phyloP scores from a whole-genome alignment of 805 yeast species.

The Pichia cabralensis region DNA sequence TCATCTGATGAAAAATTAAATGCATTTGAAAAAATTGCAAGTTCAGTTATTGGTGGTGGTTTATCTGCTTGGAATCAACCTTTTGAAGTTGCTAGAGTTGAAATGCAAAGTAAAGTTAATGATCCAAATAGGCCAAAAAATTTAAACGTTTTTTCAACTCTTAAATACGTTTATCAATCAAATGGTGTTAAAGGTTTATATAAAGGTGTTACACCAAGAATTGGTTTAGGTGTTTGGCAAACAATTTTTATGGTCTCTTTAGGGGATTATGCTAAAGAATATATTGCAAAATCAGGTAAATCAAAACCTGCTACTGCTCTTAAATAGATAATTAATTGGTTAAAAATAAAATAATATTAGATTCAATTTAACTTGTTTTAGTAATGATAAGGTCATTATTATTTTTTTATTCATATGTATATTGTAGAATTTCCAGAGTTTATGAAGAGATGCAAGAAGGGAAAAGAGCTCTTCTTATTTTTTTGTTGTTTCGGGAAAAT shows the following conservation, averaged over 20 bases:
- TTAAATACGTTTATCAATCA: slow-evolving; percentile 70
- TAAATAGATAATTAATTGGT: slow-evolving; percentile 4
- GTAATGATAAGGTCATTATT: no score
- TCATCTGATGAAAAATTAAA: slow-evolving; percentile 48
- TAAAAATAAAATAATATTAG: no score
- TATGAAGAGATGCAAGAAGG: no score
- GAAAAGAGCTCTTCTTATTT: no score
- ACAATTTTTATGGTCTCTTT: slow-evolving; percentile 97
- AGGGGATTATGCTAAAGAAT: slow-evolving; percentile 84
- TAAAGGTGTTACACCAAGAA: slow-evolving; percentile 95
- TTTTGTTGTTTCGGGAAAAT: no score
- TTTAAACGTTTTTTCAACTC: slow-evolving; percentile 64
- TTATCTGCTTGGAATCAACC: slow-evolving; percentile 99
- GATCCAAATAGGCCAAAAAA: slow-evolving; percentile 96
- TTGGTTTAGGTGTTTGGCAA: slow-evolving; percentile 96
- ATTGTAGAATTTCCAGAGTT: no score
- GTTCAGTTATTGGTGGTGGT: slow-evolving; percentile 93
- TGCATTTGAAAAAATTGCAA: slow-evolving; percentile 72
- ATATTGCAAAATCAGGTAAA: slow-evolving; percentile 35
- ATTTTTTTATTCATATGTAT: no score
- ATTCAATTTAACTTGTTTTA: no score
- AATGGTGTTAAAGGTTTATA: slow-evolving; percentile 87
- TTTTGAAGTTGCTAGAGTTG: slow-evolving; percentile 94
- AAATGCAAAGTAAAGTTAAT: slow-evolving; percentile 90
- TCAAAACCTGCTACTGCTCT: slow-evolving; percentile 5